phyloP scores from a whole-genome alignment of 768 basidiomycete genomes.

The Mycena sanguinolenta region DNA sequence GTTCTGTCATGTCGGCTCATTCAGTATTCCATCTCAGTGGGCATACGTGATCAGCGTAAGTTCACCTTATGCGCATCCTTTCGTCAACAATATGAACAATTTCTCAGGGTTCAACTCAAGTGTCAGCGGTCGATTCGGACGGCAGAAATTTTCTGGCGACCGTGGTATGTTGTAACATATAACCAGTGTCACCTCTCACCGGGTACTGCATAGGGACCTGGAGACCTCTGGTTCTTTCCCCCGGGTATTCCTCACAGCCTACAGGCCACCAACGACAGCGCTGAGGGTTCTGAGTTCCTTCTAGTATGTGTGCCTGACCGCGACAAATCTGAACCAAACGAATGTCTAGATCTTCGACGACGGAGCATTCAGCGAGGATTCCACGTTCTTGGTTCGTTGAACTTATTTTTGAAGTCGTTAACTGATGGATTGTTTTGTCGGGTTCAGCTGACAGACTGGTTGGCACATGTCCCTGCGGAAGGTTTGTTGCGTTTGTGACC shows the following conservation, averaged over 20 bases:
- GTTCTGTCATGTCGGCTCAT: conserved; percentile 18
- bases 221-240: conserved; percentile 71
- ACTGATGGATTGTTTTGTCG: not conserved
- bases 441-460: conserved; percentile 65
- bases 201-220: conserved; percentile 49
- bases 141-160: conserved; percentile 65
- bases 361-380: conserved; percentile 66
- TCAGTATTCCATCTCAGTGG: conserved; percentile 52
- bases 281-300: conserved; percentile 65
- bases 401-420: not conserved
- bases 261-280: conserved; percentile 61
- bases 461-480: conserved; percentile 67
- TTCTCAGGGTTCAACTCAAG: conserved; percentile 59
- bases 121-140: conserved; percentile 61
- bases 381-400: conserved; percentile 61
- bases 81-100: not conserved
- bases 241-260: conserved; percentile 69
- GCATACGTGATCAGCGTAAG: conserved; percentile 57
- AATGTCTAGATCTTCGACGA: conserved; percentile 60
- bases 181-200: not conserved
- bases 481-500: conserved; percentile 36
- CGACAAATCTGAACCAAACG: not conserved
- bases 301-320: conserved; percentile 48
- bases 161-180: conserved; percentile 54
- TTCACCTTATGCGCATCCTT: not conserved